Evolutionary conservation across 305 asterid genomes (phyloP).

Genomic region (Caryopteris hybrid): DNA sequence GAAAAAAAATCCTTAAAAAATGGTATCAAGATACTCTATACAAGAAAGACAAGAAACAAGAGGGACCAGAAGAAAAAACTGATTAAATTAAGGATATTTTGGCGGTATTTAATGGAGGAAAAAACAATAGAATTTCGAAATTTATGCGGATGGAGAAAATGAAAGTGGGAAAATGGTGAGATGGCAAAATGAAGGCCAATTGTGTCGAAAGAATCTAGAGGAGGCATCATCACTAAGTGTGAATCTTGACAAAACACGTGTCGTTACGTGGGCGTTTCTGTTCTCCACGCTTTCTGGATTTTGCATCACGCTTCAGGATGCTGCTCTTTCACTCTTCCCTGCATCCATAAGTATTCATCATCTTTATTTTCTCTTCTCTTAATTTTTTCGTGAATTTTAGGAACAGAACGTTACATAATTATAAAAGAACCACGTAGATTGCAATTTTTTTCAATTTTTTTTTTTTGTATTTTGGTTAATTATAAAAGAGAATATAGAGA

Average conservation of each 20-base stretch:
- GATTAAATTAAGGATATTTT: slow-evolving; percentile 12
- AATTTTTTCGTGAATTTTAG: too few species aligned
- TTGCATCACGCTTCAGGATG: slow-evolving; percentile 43
- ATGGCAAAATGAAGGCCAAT: slow-evolving; percentile 56
- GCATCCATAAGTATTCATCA: too few species aligned
- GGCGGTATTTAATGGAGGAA: background rate
- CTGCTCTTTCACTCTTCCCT: background rate
- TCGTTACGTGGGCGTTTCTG: slow-evolving; percentile 32
- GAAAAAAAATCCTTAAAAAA: background rate
- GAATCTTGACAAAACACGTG: slow-evolving; percentile 48
- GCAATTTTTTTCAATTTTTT: too few species aligned
- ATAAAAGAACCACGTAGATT: too few species aligned
- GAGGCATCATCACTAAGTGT: background rate
- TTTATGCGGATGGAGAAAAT: slow-evolving; percentile 40
- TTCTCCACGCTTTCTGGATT: slow-evolving; percentile 20
- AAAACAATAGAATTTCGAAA: slow-evolving; percentile 7
- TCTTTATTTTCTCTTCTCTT: too few species aligned
- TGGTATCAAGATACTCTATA: background rate
- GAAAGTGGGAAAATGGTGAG: slow-evolving; percentile 38
- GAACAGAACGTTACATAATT: too few species aligned
- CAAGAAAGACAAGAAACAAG: background rate
- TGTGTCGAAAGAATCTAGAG: slow-evolving; percentile 40
- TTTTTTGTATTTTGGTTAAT: too few species aligned
- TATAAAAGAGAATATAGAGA: too few species aligned
- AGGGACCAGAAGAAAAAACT: slow-evolving; percentile 5